Evolutionary conservation across 768 basidiomycete species (phyloP).

Genomic region (Suillus luteus): DNA sequence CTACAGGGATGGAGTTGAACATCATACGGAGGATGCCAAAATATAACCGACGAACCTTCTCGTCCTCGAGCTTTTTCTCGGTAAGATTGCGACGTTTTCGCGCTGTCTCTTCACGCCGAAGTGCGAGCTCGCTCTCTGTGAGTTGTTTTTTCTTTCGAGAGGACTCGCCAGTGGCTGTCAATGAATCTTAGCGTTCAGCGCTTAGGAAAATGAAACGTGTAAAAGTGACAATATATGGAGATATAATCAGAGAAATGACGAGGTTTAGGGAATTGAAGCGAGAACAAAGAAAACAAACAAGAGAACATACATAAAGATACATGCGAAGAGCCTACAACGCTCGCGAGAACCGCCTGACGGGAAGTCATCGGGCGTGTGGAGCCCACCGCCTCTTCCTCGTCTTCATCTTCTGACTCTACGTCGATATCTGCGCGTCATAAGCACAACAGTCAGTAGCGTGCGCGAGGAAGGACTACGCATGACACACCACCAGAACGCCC

Average conservation of each 20-base stretch:
- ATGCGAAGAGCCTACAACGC: constrained; percentile 67
- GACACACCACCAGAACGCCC: constrained; percentile 28
- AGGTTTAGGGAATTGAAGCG: background rate
- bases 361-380: constrained; percentile 49
- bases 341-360: constrained; percentile 71
- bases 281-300: background rate
- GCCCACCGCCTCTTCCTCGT: constrained; percentile 41
- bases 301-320: constrained; percentile 55
- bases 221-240: background rate
- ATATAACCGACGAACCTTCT: constrained; percentile 54
- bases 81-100: constrained; percentile 78
- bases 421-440: constrained; percentile 34
- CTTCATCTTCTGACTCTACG: constrained; percentile 44
- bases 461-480: background rate
- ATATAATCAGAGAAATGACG: background rate
- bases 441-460: background rate
- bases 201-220: background rate
- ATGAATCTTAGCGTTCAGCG: background rate
- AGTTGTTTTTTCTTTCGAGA: constrained; percentile 61
- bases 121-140: constrained; percentile 71
- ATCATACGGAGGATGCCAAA: background rate
- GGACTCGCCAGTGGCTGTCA: constrained; percentile 15
- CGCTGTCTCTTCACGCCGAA: constrained; percentile 78
- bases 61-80: constrained; percentile 84
- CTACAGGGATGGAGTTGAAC: constrained; percentile 36